These are phyloP conservation scores for Fusarium miscanthi DNA, from an alignment of 2,329 filamentous ascomycete species.

Conservation along the genomic window DNA sequence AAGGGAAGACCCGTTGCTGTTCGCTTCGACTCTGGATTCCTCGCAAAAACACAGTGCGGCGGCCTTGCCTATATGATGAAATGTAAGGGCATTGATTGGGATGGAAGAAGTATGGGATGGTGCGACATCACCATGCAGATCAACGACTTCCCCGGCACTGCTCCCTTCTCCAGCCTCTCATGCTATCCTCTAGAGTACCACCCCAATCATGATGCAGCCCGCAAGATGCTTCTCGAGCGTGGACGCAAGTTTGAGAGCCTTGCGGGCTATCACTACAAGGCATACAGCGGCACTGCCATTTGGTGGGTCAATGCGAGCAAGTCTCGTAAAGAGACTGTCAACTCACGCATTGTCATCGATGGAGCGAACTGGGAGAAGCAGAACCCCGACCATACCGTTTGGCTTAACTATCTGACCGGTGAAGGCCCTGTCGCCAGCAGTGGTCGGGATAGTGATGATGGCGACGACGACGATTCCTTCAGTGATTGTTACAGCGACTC, in stretches of 20 bases:
- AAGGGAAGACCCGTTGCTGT: conserved; percentile 55
- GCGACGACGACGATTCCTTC: background rate
- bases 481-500: background rate
- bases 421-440: background rate
- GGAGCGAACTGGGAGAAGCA: conserved; percentile 48
- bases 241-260: conserved; percentile 59
- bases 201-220: conserved; percentile 51
- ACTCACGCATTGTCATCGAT: conserved; percentile 49
- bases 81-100: conserved; percentile 59
- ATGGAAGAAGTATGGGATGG: conserved; percentile 60
- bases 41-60: conserved; percentile 52
- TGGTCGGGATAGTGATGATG: background rate
- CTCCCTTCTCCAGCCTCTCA: conserved; percentile 56
- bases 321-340: conserved; percentile 44
- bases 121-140: conserved; percentile 51
- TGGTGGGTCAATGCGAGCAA: conserved; percentile 39
- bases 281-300: conserved; percentile 55
- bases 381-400: conserved; percentile 44
- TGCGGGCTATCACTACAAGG: conserved; percentile 60
- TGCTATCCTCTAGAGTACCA: conserved; percentile 60
- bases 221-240: conserved; percentile 50
- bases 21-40: conserved; percentile 53
- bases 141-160: conserved; percentile 56
- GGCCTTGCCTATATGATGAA: conserved; percentile 54
- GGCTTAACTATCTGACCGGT: conserved; percentile 15